Base-by-base conservation (phyloP, 352 stramenopile genomes). In the Phytophthora quininea region DNA sequence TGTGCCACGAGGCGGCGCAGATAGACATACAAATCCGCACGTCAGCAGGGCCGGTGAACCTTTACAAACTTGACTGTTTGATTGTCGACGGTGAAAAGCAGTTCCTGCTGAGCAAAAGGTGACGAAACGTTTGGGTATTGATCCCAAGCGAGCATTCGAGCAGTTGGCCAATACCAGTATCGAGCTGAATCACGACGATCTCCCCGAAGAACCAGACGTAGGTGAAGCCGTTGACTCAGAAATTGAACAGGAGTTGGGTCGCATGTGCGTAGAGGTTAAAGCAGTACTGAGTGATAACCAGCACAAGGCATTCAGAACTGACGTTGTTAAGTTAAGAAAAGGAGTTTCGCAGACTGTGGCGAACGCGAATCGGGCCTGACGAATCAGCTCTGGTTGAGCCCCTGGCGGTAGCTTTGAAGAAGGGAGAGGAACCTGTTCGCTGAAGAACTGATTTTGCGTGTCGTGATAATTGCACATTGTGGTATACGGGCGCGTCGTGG, bases 61-160 rank as follows among this genome's bases (percentile, higher is more conserved):
- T 69, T 3, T 57, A 57, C 37, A 57, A 64, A 3, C 29, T 60
- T 0, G 35, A 55, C 2, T 69, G 48, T 33, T 30, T 69, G 10
- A 37, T 61, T 15, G 43, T 67, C 8, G 35, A 29, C 4, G 46
- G 29, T 9, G 19, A 58, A 33, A 31, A 42, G 8, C 27, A 58
- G 32, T 63, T 69, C 3, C n/a, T 69, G 1, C 46, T 53, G 37
- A 33, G 38, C 2, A 54, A 42, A 52, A 35, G 11, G 53, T 62
- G 11, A 51, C 60, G 40, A 64, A 60, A 24, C 33, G 35, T 7
- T 43, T 64, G 9, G 54, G 49, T 19, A 70, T 70, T 42, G 62
- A 70, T 55, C 43, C 61, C 11, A 57, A 70, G n/a, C 31, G 54
- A 3, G 40, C 53, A 27, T 55, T 70, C 31, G 48, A 58, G 27